Evolutionary conservation across 257 asterid species (phyloP), one percentile per base, ranked within the genome.

Genomic region (Lithospermum erythrorhizon): DNA sequence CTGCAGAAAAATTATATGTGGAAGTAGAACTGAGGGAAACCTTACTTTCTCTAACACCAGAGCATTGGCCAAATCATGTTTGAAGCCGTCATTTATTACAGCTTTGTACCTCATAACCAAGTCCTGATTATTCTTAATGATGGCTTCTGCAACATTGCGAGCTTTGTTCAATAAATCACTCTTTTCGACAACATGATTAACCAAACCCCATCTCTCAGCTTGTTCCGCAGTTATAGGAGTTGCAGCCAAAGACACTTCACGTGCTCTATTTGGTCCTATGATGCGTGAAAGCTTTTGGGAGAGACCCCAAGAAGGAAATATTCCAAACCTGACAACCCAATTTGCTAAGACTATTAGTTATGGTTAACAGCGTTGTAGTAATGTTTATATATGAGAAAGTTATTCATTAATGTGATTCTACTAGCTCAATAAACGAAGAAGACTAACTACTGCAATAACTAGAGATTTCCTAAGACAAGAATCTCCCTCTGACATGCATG

Each of bases 301-400:
- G 41, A 91, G 74, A 53, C 98, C 98, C 98, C 97, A 91, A 0
- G 98, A 91, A 58, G 98, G 97, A 77, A 91, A 91, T 81, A 91
- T 88, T 51, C 95, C 98, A 75, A 91, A 91, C 74, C 98, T 91
- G 80, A 25, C 53, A 71, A 70, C 52, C 65, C 57, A 67, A 55
- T 51, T 68, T 21, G 24, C 14, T 6, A 14, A 29, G 17, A 19
- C 21, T 22, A 24, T 10, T 55, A 47, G 25, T 53, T 21, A 58
- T 55, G 49, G 18, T 13, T 41, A 14, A 41, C 13, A 18, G 14
- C 1, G 49, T 41, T 13, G 18, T 18, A 41, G 5, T 13, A 41
- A 13, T 41, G 49, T 41, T 11, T 41, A 41, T 4, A 13, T 11
- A 41, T n/a, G n/a, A 14, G 2, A 1, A 11, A 41, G 16, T 41